These are phyloP conservation scores for Sphaerulina vaccinii DNA, from an alignment of 2,329 filamentous ascomycete genomes.

Conservation along the genomic window DNA sequence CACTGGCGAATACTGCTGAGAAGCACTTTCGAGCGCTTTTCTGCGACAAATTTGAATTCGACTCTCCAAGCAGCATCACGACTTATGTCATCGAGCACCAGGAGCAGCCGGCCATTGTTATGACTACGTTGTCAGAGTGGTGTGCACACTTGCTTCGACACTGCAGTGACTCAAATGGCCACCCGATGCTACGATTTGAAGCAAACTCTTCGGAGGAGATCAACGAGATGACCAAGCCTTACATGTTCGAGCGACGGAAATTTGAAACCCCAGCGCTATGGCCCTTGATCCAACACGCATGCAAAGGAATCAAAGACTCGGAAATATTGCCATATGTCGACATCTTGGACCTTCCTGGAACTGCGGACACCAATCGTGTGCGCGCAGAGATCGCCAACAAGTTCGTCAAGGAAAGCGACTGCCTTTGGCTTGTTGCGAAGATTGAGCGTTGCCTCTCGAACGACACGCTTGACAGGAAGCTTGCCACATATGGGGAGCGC, in stretches of 20 bases:
- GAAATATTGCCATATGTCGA: slow-evolving; percentile 24
- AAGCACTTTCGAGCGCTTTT: slow-evolving; percentile 19
- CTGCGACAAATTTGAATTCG: slow-evolving; percentile 15
- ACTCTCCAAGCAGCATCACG: slow-evolving; percentile 9
- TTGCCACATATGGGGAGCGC: slow-evolving; percentile 23
- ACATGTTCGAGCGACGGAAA: slow-evolving; percentile 12
- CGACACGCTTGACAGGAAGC: slow-evolving; percentile 14
- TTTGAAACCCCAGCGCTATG: slow-evolving; percentile 22
- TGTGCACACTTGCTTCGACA: neutral
- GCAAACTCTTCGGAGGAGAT: slow-evolving; percentile 18
- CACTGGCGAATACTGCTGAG: slow-evolving; percentile 4
- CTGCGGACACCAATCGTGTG: slow-evolving; percentile 27
- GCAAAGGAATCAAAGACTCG: slow-evolving; percentile 23
- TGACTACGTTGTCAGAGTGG: neutral
- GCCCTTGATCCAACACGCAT: slow-evolving; percentile 29
- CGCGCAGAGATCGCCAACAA: slow-evolving; percentile 22
- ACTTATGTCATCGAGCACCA: neutral
- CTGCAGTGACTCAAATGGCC: neutral
- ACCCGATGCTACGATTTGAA: slow-evolving; percentile 14
- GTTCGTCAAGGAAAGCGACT: slow-evolving; percentile 26
- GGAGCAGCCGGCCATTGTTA: neutral
- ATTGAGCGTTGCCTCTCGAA: slow-evolving; percentile 26
- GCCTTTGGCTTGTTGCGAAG: slow-evolving; percentile 25
- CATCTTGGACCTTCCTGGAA: slow-evolving; percentile 31
- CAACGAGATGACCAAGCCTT: slow-evolving; percentile 18